Conservation (phyloP, 768 basidiomycete genomes). For the Suillus subluteus region DNA sequence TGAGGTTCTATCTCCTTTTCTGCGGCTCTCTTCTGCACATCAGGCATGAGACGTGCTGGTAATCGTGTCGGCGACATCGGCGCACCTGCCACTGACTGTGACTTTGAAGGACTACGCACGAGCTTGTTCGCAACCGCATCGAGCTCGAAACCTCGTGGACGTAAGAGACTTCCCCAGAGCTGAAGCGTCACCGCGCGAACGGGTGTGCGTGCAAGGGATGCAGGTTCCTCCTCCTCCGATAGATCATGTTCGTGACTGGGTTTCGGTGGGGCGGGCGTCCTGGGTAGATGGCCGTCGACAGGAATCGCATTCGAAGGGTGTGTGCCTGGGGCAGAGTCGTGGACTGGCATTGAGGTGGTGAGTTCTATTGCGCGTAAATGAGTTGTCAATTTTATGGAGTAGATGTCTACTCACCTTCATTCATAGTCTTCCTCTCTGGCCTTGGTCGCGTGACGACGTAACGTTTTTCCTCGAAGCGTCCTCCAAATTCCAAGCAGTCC, state of each 20-base stretch:
- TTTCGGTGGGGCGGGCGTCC: constrained; percentile 26
- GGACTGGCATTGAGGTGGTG: constrained; percentile 15
- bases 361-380: background rate
- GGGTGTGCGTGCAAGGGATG: constrained; percentile 59
- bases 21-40: constrained; percentile 15
- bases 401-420: constrained; percentile 22
- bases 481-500: constrained; percentile 82
- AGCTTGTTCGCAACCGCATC: constrained; percentile 49
- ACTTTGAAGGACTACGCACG: constrained; percentile 62
- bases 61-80: constrained; percentile 22
- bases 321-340: constrained; percentile 21
- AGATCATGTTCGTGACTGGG: constrained; percentile 22
- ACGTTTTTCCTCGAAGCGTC: constrained; percentile 63
- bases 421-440: constrained; percentile 52
- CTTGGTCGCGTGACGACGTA: constrained; percentile 65
- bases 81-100: constrained; percentile 28
- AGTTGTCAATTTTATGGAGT: background rate
- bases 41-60: constrained; percentile 14
- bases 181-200: constrained; percentile 54
- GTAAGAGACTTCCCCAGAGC: constrained; percentile 72
- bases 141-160: constrained; percentile 68
- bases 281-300: constrained; percentile 18
- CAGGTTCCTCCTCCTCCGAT: constrained; percentile 60
- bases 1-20: constrained; percentile 21
- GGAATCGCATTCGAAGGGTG: constrained; percentile 19